Evolutionary conservation across 805 yeast species (phyloP), one percentile per base, ranked within the genome.

Genomic region (Suhomyces canberraensis): DNA sequence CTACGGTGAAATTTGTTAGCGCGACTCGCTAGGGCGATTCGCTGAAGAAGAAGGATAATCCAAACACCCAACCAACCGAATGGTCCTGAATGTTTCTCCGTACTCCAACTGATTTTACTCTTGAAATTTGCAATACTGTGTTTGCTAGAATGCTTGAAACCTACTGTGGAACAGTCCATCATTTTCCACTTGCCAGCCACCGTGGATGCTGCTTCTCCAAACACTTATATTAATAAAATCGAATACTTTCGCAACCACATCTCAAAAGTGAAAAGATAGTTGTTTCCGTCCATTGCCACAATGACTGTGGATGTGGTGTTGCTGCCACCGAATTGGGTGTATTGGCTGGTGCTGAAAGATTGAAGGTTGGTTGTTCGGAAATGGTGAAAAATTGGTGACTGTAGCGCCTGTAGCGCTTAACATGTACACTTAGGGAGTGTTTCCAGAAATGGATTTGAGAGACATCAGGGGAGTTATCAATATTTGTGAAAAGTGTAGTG

Each of bases 291-390:
- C 91, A 83, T 54, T 76, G 84, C 44, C 91, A 83, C 61, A 83
- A 83, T 52, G 91, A 83, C 57, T 74, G 91, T 61, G 91, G 91
- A 15, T 81, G 87, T 57, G 89, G 87, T 54, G 89, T 83, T 37
- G 91, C 91, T 29, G 91, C 91, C 17, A 71, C 87, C 31, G 91
- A 83, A 59, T 67, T 83, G 42, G 90, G 88, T 50, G 50, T 80
- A 21, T 64, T 83, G 52, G 91, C 89, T n/a, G 91, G 91, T 54
- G 91, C 85, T 42, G 90, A 83, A 62, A 75, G 91, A 68, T 83
- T 34, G 91, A 83, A 63, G 91, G 91, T 39, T 83, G 90, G 69
- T 68, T 83, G 28, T 83, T 83, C 46, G 90, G 90, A 53, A 83
- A 82, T 60, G 91, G 91, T 64, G 91, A 83, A 71, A 73, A 66